phyloP scores from a whole-genome alignment of 2,329 filamentous ascomycete species.

The Colletotrichum siamense region DNA sequence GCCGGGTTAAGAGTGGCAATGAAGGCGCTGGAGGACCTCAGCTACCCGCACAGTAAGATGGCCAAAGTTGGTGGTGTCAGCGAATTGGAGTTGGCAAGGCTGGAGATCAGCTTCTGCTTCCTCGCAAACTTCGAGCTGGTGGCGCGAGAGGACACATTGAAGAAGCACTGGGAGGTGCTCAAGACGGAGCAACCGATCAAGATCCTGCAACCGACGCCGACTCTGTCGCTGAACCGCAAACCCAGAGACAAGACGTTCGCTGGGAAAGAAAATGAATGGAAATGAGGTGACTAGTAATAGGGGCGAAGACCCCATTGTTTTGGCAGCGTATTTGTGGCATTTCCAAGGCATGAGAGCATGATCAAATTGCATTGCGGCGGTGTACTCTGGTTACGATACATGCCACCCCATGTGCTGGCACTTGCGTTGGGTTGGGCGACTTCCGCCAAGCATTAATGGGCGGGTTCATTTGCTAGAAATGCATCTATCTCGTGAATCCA shows the following conservation, averaged over 20 bases:
- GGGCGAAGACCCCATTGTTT: neutral
- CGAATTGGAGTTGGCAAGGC: constrained; percentile 77
- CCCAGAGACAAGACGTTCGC: neutral
- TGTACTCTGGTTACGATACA: constrained; percentile 4
- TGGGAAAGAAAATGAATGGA: constrained; percentile 1
- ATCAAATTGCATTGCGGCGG: constrained; percentile 5
- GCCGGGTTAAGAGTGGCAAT: constrained; percentile 87
- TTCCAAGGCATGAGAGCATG: neutral
- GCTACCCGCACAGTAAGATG: constrained; percentile 83
- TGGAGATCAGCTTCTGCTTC: constrained; percentile 92
- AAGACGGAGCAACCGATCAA: constrained; percentile 27
- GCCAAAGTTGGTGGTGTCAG: constrained; percentile 89
- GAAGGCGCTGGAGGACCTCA: constrained; percentile 93
- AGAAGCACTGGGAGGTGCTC: constrained; percentile 38
- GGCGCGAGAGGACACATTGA: constrained; percentile 39
- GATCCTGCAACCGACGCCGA: constrained; percentile 24
- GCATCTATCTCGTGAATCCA: neutral
- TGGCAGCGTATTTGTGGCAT: neutral
- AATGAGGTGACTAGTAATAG: neutral
- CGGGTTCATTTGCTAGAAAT: neutral
- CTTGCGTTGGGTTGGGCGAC: neutral
- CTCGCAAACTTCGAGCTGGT: constrained; percentile 85
- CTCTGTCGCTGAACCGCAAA: constrained; percentile 29
- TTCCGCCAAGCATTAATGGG: neutral
- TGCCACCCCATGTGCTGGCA: neutral